phyloP scores from a whole-genome alignment of 768 basidiomycete genomes.

The Leccinum uliginosum region DNA sequence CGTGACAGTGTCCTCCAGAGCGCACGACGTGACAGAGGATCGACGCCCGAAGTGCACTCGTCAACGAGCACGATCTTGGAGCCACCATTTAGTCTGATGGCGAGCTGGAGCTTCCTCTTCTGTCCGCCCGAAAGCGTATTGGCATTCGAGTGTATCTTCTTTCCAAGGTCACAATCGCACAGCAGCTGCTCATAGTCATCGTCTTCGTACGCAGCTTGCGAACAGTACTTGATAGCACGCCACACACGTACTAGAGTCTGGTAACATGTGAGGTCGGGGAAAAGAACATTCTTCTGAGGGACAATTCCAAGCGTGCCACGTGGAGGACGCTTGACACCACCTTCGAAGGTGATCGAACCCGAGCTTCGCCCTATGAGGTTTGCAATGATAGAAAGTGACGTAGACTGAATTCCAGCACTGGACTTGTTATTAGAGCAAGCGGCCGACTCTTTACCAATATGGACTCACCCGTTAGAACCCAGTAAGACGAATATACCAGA shows the following conservation, averaged over 20 bases:
- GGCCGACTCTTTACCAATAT: neutral
- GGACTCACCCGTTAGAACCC: slow-evolving; percentile 60
- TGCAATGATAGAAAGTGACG: slow-evolving; percentile 61
- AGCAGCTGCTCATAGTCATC: slow-evolving; percentile 65
- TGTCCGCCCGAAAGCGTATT: slow-evolving; percentile 72
- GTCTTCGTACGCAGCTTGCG: slow-evolving; percentile 33
- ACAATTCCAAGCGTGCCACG: slow-evolving; percentile 72
- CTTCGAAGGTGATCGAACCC: slow-evolving; percentile 55
- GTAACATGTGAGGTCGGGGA: slow-evolving; percentile 68
- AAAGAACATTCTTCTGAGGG: slow-evolving; percentile 80
- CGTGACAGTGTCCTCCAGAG: slow-evolving; percentile 76
- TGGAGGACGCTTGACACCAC: slow-evolving; percentile 48
- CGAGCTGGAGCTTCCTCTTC: slow-evolving; percentile 80
- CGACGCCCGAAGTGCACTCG: slow-evolving; percentile 77
- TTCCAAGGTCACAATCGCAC: slow-evolving; percentile 67
- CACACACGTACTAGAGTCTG: slow-evolving; percentile 73
- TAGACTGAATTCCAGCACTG: slow-evolving; percentile 80
- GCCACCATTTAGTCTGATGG: slow-evolving; percentile 72
- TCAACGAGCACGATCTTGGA: slow-evolving; percentile 65
- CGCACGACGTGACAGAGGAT: slow-evolving; percentile 73
- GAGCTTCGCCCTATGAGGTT: slow-evolving; percentile 55
- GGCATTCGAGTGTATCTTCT: slow-evolving; percentile 64
- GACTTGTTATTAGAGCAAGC: slow-evolving; percentile 1
- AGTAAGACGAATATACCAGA: slow-evolving; percentile 73
- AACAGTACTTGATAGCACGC: slow-evolving; percentile 66